phyloP scores from a whole-genome alignment of 352 stramenopile species.

The Phytopythium aichiense region DNA sequence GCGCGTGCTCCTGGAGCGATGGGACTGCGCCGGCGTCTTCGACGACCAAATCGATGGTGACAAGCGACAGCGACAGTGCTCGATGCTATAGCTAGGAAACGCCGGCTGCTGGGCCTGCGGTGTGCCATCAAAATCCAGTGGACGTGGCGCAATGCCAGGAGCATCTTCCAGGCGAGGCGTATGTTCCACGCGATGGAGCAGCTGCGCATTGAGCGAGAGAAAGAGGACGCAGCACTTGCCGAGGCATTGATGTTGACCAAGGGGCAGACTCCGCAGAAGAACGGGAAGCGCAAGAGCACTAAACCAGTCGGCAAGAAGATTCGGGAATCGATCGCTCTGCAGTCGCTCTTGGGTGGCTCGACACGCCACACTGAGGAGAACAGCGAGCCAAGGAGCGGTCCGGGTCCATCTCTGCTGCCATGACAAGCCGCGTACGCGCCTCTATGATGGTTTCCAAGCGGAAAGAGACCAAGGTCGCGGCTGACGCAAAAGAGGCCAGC shows the following conservation, averaged over 20 bases:
- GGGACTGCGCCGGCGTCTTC: constrained; percentile 53
- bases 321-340: not conserved
- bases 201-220: constrained; percentile 34
- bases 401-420: not conserved
- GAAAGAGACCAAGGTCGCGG: constrained; percentile 12
- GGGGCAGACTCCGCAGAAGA: constrained; percentile 9
- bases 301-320: constrained; percentile 4
- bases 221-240: constrained; percentile 28
- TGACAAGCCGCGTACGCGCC: constrained; percentile 6
- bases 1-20: constrained; percentile 40
- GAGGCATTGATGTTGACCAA: constrained; percentile 6
- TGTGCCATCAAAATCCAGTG: constrained; percentile 60
- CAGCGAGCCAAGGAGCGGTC: not conserved
- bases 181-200: constrained; percentile 44
- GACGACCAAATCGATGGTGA: constrained; percentile 34
- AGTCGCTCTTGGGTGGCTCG: not conserved
- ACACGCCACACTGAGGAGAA: not conserved
- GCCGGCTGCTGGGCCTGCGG: constrained; percentile 37
- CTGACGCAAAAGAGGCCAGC: not conserved
- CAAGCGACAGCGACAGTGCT: constrained; percentile 22
- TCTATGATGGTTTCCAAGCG: constrained; percentile 12
- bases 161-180: constrained; percentile 32
- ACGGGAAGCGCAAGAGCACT: constrained; percentile 9
- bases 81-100: constrained; percentile 47
- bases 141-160: constrained; percentile 48